Evolutionary conservation across 768 basidiomycete species (phyloP), one percentile per base, ranked within the genome.

Genomic region (Lactarius deliciosus): DNA sequence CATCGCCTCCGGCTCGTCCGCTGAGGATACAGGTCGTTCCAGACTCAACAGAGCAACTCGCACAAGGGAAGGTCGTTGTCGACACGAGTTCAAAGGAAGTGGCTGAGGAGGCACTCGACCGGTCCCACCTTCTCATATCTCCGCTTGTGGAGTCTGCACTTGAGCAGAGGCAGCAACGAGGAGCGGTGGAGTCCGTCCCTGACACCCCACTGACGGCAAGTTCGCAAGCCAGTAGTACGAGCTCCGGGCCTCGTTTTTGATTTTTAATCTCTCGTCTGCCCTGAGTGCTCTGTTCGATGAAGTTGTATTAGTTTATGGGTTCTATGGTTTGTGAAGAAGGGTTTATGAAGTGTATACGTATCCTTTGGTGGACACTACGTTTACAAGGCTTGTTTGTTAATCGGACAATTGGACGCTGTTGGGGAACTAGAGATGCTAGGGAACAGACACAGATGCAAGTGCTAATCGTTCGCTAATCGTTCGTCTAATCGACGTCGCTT

Each of bases 401-500:
- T 53, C 11, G 25, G 5, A 53, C 11, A 53, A 53, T 53, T 22
- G 22, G 10, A 53, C 50, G 2, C 25, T 53, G 50, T 53, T 50
- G 22, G 50, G 34, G 50, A 25, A 53, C 50, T 25, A n/a, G 22
- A 50, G 9, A 20, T 3, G 22, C 22, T 25, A 25, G 22, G 50
- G 50, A 53, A 53, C 25, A 13, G 47, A 22, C 11, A 50, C 22
- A 50, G 22, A 22, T 13, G 47, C 22, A 10, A 47, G 47, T 13
- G n/a, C 47, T 22, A 11, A 22, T 22, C 13, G 22, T 50, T 50
- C n/a, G n/a, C 47, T 22, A 11, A 22, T 22, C 13, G 22, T 50
- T 50, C n/a, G 11, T 22, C 5, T n/a, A 47, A 47, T 41, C 78
- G 70, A 45, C 77, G 71, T 58, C 77, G 74, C 15, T 40, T 40